A percentile compares a stretch with the other conserved stretches of the same genome.
phyloP scores from a whole-genome alignment of 176 grass and related monocot genomes.

The Bromus sterilis region DNA sequence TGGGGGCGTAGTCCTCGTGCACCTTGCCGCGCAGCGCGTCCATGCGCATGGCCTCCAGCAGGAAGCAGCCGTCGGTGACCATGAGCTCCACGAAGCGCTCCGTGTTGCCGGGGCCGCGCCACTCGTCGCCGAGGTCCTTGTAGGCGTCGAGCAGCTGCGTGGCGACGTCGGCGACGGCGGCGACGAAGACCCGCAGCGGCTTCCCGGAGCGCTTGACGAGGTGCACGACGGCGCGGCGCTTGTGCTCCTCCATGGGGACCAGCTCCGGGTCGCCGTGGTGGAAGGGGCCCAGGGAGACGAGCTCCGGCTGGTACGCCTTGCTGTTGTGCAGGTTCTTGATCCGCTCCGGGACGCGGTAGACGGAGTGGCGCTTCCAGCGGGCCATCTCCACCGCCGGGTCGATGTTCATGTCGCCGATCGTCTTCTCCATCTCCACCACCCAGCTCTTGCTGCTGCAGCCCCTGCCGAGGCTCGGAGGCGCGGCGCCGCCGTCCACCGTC shows the following conservation, averaged over 20 bases:
- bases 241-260: slow-evolving; percentile 50
- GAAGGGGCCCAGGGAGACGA: slow-evolving; percentile 47
- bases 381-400: slow-evolving; percentile 1
- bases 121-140: slow-evolving; percentile 7
- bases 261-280: slow-evolving; percentile 28
- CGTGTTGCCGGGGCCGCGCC: neutral
- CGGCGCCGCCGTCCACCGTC: neutral
- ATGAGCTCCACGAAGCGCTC: slow-evolving; percentile 40
- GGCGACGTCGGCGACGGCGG: neutral
- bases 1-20: slow-evolving; percentile 14
- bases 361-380: slow-evolving; percentile 21
- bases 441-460: slow-evolving; percentile 1
- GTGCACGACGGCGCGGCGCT: slow-evolving; percentile 29
- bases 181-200: slow-evolving; percentile 8
- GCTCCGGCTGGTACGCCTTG: slow-evolving; percentile 15
- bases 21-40: neutral
- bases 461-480: neutral
- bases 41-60: slow-evolving; percentile 30
- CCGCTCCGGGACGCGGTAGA: slow-evolving; percentile 29
- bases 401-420: neutral
- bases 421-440: slow-evolving; percentile 13
- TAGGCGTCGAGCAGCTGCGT: slow-evolving; percentile 17
- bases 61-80: slow-evolving; percentile 49
- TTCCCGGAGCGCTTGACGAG: slow-evolving; percentile 15
- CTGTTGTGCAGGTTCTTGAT: slow-evolving; percentile 12